Evolutionary conservation across 176 grass and related monocot species (phyloP).

Genomic region (Tillandsia fasciculata): DNA sequence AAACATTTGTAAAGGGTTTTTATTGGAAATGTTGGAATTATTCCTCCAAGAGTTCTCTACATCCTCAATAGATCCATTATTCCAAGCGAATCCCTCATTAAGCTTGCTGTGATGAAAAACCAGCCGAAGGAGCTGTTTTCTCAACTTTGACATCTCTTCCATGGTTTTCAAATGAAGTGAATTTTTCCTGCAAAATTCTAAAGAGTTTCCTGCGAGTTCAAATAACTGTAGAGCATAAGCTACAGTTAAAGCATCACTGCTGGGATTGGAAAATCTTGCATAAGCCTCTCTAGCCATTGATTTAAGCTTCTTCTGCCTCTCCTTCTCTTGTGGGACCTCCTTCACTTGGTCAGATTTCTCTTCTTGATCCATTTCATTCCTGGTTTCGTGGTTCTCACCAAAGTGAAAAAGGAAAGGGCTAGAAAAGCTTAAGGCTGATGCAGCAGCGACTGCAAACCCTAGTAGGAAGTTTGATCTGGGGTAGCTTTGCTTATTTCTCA

Average conservation of each 20-base stretch:
- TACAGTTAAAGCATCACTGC: conserved; percentile 87
- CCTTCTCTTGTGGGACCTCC: conserved; percentile 29
- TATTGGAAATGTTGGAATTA: conserved; percentile 28
- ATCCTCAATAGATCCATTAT: conserved; percentile 40
- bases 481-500: conserved; percentile 39
- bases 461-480: conserved; percentile 54
- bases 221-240: conserved; percentile 68
- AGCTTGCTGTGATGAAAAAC: conserved; percentile 71
- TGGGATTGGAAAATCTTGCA: conserved; percentile 54
- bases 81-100: conserved; percentile 75
- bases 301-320: conserved; percentile 53
- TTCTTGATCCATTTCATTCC: conserved; percentile 26
- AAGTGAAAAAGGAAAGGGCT: conserved; percentile 72
- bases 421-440: conserved; percentile 76
- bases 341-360: conserved; percentile 25
- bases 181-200: conserved; percentile 73
- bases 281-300: conserved; percentile 55
- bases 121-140: conserved; percentile 79
- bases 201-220: conserved; percentile 48
- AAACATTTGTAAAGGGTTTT: conserved; percentile 41
- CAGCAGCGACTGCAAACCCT: conserved; percentile 62
- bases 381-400: conserved; percentile 22
- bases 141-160: conserved; percentile 97
- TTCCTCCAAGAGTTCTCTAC: conserved; percentile 70
- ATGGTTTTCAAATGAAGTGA: conserved; percentile 89